These are phyloP conservation scores for Cyclocybe aegerita DNA, from an alignment of 768 basidiomycete species.

Conservation along the genomic window DNA sequence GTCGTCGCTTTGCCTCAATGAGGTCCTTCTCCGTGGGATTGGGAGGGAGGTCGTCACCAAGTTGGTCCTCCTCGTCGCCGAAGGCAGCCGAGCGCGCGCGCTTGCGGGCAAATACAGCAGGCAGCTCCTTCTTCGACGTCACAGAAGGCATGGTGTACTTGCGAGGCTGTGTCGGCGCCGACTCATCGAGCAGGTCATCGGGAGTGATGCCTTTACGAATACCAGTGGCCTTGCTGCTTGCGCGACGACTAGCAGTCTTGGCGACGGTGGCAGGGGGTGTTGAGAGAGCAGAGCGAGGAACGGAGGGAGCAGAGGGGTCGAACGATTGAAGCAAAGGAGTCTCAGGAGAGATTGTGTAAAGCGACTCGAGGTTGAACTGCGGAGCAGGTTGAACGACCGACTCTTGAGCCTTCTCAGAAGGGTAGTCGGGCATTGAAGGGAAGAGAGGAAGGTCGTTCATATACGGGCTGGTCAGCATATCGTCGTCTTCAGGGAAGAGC, in stretches of 20 bases:
- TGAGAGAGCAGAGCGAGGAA: conserved; percentile 26
- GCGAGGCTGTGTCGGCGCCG: conserved; percentile 80
- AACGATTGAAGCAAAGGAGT: conserved; percentile 48
- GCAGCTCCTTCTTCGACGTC: conserved; percentile 79
- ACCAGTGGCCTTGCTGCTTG: conserved; percentile 24
- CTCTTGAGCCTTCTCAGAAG: conserved; percentile 5
- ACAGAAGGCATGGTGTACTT: conserved; percentile 70
- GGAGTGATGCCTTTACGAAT: conserved; percentile 62
- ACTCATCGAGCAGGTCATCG: conserved; percentile 60
- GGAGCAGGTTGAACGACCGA: conserved; percentile 7
- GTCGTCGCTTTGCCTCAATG: conserved; percentile 79
- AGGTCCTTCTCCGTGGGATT: conserved; percentile 57
- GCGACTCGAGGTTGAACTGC: conserved; percentile 10
- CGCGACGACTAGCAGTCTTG: neutral
- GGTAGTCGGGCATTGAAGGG: conserved; percentile 7
- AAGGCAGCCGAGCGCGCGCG: conserved; percentile 33
- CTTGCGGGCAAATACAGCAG: conserved; percentile 70
- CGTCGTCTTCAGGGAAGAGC: conserved; percentile 21
- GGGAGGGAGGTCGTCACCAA: conserved; percentile 34
- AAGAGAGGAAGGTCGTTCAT: conserved; percentile 26
- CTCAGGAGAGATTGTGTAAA: conserved; percentile 51
- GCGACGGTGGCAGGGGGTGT: conserved; percentile 8
- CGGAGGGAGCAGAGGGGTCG: conserved; percentile 27
- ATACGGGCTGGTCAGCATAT: conserved; percentile 24
- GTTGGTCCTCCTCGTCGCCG: conserved; percentile 56